Conservation (phyloP, 2,329 filamentous ascomycete species). For the Fusarium lateritium region DNA sequence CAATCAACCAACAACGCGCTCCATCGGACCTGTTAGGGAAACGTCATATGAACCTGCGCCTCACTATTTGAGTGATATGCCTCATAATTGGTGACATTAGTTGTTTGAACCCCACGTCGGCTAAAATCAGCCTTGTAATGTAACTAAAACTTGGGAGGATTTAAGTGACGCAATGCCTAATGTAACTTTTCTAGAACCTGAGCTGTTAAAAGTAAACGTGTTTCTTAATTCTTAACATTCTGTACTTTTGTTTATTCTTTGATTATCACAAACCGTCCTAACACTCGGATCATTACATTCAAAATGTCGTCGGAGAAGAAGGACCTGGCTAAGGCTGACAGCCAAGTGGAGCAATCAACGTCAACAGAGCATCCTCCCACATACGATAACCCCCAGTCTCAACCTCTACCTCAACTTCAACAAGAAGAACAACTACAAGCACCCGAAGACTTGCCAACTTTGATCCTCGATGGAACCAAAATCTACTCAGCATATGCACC, state of each 20-base stretch:
- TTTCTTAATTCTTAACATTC: too few species aligned
- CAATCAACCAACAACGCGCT: not conserved
- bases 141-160: not conserved
- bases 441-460: constrained; percentile 30
- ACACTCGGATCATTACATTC: not conserved
- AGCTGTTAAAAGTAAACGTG: too few species aligned
- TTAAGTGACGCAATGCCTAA: not conserved
- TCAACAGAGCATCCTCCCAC: constrained; percentile 10
- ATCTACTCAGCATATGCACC: constrained; percentile 43
- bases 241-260: too few species aligned
- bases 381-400: constrained; percentile 11
- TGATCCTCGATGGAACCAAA: constrained; percentile 41
- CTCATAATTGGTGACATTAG: not conserved
- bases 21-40: not conserved
- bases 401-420: not conserved
- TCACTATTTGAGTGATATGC: not conserved
- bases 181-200: not conserved
- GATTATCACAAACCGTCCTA: too few species aligned
- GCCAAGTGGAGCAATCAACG: not conserved
- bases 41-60: constrained; percentile 22
- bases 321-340: not conserved
- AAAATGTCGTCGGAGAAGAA: constrained; percentile 1
- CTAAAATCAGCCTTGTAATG: not conserved
- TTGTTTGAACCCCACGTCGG: not conserved
- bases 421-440: constrained; percentile 3